Percentiles rank a stretch among this genome's conserved stretches.
Evolutionary conservation across 139 green algal species (phyloP).

Genomic region (Choricystis sp.): DNA sequence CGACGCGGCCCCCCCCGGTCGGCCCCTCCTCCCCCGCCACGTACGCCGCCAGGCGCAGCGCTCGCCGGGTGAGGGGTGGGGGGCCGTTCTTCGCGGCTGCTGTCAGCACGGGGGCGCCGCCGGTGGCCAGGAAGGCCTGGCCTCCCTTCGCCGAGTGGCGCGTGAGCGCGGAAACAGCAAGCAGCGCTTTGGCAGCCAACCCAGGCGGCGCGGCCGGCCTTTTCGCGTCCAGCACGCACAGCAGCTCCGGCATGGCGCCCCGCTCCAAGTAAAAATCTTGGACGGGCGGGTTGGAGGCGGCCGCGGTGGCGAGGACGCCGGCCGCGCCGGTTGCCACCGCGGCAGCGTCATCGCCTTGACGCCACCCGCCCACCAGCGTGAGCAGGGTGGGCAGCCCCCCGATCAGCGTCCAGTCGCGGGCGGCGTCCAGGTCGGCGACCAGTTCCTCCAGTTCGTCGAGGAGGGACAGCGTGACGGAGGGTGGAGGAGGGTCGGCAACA

Average conservation of each 20-base stretch:
- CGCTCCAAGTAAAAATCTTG: constrained; percentile 24
- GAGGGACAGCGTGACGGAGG: constrained; percentile 40
- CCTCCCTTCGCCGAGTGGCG: not conserved
- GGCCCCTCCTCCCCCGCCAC: not conserved
- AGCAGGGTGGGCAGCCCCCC: constrained; percentile 60
- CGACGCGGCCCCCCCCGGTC: no score
- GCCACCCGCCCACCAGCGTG: constrained; percentile 38
- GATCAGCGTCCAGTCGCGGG: constrained; percentile 61
- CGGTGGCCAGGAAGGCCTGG: not conserved
- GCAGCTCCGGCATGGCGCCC: not conserved
- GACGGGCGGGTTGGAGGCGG: constrained; percentile 61
- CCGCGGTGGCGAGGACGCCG: constrained; percentile 62
- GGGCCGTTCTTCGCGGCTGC: no score
- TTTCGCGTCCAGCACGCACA: not conserved
- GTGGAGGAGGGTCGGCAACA: not conserved
- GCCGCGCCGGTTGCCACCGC: constrained; percentile 47
- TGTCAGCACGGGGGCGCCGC: not conserved
- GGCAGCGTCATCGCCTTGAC: constrained; percentile 19
- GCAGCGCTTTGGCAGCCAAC: not conserved
- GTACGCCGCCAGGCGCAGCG: not conserved
- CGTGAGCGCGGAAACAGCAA: not conserved
- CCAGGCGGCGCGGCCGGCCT: no score
- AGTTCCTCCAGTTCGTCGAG: constrained; percentile 74
- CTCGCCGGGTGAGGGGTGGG: not conserved
- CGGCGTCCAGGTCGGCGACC: constrained; percentile 57